Percentiles rank a stretch among this genome's conserved stretches.
Conservation (phyloP, 2,329 filamentous ascomycete species). For the Phialophora verrucosa region DNA sequence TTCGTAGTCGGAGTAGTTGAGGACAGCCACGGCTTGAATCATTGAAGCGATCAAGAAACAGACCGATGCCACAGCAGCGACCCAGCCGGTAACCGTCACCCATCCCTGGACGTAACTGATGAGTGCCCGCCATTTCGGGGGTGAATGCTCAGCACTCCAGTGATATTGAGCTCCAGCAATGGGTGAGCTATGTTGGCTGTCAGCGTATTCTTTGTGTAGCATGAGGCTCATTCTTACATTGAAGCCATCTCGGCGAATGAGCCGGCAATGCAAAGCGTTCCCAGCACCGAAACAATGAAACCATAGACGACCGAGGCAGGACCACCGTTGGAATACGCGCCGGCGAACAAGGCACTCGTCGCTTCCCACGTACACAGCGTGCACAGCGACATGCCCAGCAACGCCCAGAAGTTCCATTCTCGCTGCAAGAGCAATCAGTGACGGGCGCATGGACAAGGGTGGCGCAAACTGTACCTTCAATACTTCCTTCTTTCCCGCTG, state of each 20-base stretch:
- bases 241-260: constrained; percentile 51
- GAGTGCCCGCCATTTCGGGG: constrained; percentile 19
- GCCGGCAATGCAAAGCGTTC: constrained; percentile 47
- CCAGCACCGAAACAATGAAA: constrained; percentile 39
- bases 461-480: constrained; percentile 25
- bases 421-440: constrained; percentile 23
- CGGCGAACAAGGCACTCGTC: constrained; percentile 34
- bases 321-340: constrained; percentile 36
- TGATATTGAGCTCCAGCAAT: constrained; percentile 51
- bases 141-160: constrained; percentile 48
- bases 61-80: constrained; percentile 45
- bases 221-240: constrained; percentile 40
- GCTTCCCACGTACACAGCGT: constrained; percentile 41
- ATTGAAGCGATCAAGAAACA: constrained; percentile 45
- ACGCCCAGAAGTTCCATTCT: constrained; percentile 35
- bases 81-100: constrained; percentile 49
- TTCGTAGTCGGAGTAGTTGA: constrained; percentile 47
- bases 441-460: neutral
- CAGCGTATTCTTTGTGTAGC: neutral
- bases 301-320: constrained; percentile 38
- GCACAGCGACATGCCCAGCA: constrained; percentile 30
- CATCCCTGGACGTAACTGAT: constrained; percentile 41
- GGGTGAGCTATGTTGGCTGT: constrained; percentile 41
- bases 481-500: constrained; percentile 33
- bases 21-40: constrained; percentile 46